Base-by-base conservation (phyloP, 208 protist genomes). In the Leishmania mexicana region DNA sequence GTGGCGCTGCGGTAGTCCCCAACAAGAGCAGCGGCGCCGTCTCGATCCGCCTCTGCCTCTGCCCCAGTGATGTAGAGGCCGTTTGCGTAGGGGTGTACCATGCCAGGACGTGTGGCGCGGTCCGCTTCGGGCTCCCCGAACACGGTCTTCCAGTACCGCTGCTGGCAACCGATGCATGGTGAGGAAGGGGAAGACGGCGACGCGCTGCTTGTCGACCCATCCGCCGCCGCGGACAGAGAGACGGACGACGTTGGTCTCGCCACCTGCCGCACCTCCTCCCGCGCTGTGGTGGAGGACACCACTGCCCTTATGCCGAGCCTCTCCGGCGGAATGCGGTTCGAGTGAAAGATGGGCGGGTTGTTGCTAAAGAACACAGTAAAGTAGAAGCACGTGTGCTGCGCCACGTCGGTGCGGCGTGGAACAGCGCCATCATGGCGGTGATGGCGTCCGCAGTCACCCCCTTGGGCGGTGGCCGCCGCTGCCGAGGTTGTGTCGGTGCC, bases 331-430 rank as follows among this genome's bases (percentile, higher is more conserved):
- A 94, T 94, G 21, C 88, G 86, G 75, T 91, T 94, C 4, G 93
- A 95, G 86, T 95, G 87, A 78, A 96, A 96, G 62, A 96, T 87
- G 28, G 92, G 90, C 10, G 86, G 60, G 68, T 87, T 91, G 83
- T 94, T 93, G 86, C 87, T 92, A 38, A 88, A 88, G 78, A 96
- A 95, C 2, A 96, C 88, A 47, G 89, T 89, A 80, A 96, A 94
- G 77, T 95, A 95, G 51, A 96, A 91, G 40, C 83, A 87, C 40
- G 87, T 89, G 28, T 79, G 88, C 60, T 72, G 40, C 3, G 21
- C 54, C 5, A 19, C 31, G 57, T 78, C 75, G 15, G 51, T 60
- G 35, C 53, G 75, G 17, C 53, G 38, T 35, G 75, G 54, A 11
- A n/a, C 42, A n/a, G 31, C 11, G 73, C 11, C 35, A 35, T 76